These are phyloP conservation scores for Cucurbita pepo DNA, from an alignment of 306 rosid species.

Conservation along the genomic window DNA sequence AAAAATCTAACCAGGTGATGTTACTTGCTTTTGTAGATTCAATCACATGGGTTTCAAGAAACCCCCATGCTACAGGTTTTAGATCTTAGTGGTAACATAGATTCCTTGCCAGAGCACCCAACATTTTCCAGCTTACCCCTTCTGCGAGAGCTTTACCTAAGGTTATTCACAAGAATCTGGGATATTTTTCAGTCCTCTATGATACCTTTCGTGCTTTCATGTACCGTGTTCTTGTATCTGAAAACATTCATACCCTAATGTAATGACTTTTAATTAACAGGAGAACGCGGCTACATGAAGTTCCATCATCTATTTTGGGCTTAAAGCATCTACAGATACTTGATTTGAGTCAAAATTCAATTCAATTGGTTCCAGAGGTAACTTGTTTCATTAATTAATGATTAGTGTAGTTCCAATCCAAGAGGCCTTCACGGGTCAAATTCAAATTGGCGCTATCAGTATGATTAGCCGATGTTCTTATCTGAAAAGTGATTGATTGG, in stretches of 20 bases:
- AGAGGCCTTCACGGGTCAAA: background rate
- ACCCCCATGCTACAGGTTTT: conserved; percentile 62
- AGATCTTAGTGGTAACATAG: conserved; percentile 61
- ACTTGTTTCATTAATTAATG: background rate
- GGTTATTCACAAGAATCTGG: conserved; percentile 36
- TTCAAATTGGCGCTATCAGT: background rate
- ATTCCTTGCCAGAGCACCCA: conserved; percentile 44
- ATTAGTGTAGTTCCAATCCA: background rate
- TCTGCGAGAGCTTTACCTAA: conserved; percentile 77
- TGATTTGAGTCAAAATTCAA: conserved; percentile 76
- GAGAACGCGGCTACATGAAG: conserved; percentile 49
- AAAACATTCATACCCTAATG: background rate
- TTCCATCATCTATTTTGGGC: conserved; percentile 53
- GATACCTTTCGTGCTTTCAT: conserved; percentile 1
- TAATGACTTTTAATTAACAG: conserved; percentile 27
- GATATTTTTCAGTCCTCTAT: background rate
- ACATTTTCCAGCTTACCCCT: conserved; percentile 50
- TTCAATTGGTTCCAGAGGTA: conserved; percentile 73
- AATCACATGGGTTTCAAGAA: conserved; percentile 60
- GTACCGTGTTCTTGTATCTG: background rate
- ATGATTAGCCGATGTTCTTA: background rate
- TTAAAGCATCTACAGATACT: conserved; percentile 53
- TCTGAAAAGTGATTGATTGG: background rate
- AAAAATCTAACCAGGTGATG: background rate
- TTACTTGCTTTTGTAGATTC: conserved; percentile 33